Base-by-base conservation (phyloP, 371 early-diverging fungal species). In the Saksenaea vasiformis region DNA sequence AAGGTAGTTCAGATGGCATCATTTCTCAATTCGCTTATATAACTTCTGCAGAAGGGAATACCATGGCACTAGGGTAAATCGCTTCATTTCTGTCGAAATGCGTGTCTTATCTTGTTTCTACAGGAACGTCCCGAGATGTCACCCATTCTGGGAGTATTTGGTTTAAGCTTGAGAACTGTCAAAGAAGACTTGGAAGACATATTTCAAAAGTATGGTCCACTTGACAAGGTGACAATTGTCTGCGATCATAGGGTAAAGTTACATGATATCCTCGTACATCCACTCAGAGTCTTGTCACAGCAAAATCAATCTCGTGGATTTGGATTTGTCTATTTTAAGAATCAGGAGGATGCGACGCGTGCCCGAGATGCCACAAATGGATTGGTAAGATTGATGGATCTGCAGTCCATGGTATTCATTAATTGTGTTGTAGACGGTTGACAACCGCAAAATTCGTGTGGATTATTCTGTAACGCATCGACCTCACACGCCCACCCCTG, bases 301-400 rank as follows among this genome's bases (percentile, higher is more conserved):
- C 39, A 38, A 31, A 58, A 63, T 37, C 73, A 69, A n/a, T 90
- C 92, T 56, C 78, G 87, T 31, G 90, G 88, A 34, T 93, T 95
- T 68, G 94, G 89, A 31, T 93, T 93, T 73, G 91, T 95, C 67
- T 94, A 95, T 83, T 97, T 79, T 74, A 81, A 74, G 37, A 77
- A 74, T 53, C 90, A 91, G 83, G 91, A 93, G 64, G 82, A 76
- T 10, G 96, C 97, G 36, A 72, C 76, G 55, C 74, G 68, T 61
- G 95, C 95, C 14, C 91, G 95, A 36, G 90, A 89, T 51, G 90
- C 60, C 5, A 69, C 65, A 19, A 69, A 73, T 43, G 73, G 70
- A 55, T 47, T 60, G 62, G 73, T 73, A 69, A 19, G 55, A 56
- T 26, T 65, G n/a, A 56, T 22, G 31, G 7, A 31, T 19, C 24